Evolutionary conservation across 129 eudicot species (phyloP).

Genomic region (Heracleum sosnowskyi): DNA sequence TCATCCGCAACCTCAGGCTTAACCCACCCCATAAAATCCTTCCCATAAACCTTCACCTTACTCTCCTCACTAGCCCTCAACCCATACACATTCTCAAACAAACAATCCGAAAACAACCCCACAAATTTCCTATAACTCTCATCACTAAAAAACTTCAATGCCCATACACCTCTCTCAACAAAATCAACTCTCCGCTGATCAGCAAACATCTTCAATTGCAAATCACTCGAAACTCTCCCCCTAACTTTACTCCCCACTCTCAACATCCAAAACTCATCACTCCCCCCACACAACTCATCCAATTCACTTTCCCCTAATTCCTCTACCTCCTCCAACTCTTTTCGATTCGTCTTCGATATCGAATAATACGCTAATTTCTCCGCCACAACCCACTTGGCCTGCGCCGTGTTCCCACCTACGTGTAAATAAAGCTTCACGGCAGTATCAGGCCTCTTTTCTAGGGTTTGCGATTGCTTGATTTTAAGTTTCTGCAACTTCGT

Average conservation of each 20-base stretch:
- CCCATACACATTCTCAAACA: constrained; percentile 89
- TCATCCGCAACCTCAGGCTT: constrained; percentile 83
- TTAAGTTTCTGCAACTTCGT: constrained; percentile 51
- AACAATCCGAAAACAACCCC: constrained; percentile 54
- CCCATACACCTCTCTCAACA: constrained; percentile 80
- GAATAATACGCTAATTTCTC: constrained; percentile 43
- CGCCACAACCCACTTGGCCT: constrained; percentile 74
- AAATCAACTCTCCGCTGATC: constrained; percentile 92
- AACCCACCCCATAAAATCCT: constrained; percentile 80
- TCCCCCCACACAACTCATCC: constrained; percentile 18
- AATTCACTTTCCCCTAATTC: constrained; percentile 25
- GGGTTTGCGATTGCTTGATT: constrained; percentile 42
- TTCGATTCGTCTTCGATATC: constrained; percentile 33
- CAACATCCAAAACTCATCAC: constrained; percentile 60
- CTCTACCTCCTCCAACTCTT: constrained; percentile 26
- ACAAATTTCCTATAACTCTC: constrained; percentile 63
- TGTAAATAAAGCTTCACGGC: constrained; percentile 79
- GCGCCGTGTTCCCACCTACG: constrained; percentile 74
- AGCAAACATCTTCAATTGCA: constrained; percentile 87
- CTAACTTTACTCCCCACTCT: constrained; percentile 61
- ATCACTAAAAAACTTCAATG: constrained; percentile 55
- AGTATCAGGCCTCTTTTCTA: constrained; percentile 25
- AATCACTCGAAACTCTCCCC: constrained; percentile 67
- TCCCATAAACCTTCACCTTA: constrained; percentile 77
- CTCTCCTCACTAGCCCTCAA: constrained; percentile 66